These are phyloP conservation scores for Zymoseptoria passerinii DNA, from an alignment of 2,329 filamentous ascomycete species.

Conservation along the genomic window DNA sequence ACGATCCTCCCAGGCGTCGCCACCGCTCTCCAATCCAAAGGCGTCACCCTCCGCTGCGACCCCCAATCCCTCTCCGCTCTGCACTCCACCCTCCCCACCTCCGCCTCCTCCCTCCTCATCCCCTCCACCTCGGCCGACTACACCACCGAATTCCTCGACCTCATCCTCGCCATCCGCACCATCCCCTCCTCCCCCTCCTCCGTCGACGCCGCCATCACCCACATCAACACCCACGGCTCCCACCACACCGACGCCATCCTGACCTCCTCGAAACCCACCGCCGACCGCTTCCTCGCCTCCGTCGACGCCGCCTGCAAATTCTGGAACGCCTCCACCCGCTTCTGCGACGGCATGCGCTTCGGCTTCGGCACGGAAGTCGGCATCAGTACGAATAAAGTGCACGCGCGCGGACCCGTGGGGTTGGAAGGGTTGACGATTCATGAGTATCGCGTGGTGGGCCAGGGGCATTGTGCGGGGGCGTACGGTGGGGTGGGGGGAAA, in stretches of 20 bases:
- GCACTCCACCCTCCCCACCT: constrained; percentile 36
- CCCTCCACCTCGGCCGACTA: constrained; percentile 65
- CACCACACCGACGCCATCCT: constrained; percentile 92
- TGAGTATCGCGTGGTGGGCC: constrained; percentile 83
- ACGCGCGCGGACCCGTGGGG: constrained; percentile 85
- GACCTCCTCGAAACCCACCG: constrained; percentile 58
- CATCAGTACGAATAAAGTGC: constrained; percentile 98
- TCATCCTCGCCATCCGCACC: constrained; percentile 75
- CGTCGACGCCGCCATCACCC: constrained; percentile 64
- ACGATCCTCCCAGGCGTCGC: constrained; percentile 64
- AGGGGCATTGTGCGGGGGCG: constrained; percentile 69
- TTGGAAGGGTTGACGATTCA: constrained; percentile 94
- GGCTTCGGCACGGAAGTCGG: constrained; percentile 97
- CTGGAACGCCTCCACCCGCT: constrained; percentile 92
- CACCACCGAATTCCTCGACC: constrained; percentile 79
- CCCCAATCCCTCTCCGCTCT: constrained; percentile 57
- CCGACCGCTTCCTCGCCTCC: constrained; percentile 73
- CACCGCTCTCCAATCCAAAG: constrained; percentile 63
- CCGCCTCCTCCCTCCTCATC: constrained; percentile 45
- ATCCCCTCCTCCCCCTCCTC: constrained; percentile 40
- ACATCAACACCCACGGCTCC: constrained; percentile 88
- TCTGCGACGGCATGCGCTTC: constrained; percentile 94
- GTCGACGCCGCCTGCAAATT: constrained; percentile 89
- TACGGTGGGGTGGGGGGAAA: constrained; percentile 53
- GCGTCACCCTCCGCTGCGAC: constrained; percentile 80